phyloP scores from a whole-genome alignment of 768 basidiomycete species.

The Coprinopsis marcescibilis region DNA sequence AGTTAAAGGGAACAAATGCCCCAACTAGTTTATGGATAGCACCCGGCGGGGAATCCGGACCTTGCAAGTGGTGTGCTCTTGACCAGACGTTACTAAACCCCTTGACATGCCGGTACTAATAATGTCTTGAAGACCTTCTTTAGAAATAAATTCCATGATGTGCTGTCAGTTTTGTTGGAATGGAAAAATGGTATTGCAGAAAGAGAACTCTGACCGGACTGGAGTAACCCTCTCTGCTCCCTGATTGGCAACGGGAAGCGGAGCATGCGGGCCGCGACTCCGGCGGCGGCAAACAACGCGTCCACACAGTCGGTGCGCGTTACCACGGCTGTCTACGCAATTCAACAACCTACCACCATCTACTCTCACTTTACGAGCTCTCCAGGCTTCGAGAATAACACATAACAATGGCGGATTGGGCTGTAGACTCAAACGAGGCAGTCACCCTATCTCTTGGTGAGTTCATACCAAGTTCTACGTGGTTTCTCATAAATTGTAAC shows the following conservation, averaged over 20 bases:
- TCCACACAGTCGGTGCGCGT: conserved; percentile 13
- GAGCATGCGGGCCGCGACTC: background rate
- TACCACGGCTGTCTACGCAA: background rate
- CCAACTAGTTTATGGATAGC: background rate
- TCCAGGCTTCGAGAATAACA: too few relatives aligned
- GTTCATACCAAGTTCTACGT: conserved; percentile 12
- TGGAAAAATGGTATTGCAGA: too few relatives aligned
- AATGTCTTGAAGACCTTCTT: too few relatives aligned
- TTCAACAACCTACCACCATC: background rate
- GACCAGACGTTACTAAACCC: too few relatives aligned
- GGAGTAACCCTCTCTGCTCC: too few relatives aligned
- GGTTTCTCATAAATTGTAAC: background rate
- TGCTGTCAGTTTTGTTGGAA: too few relatives aligned
- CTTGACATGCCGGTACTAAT: too few relatives aligned
- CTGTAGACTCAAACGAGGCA: conserved; percentile 72
- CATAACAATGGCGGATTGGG: conserved; percentile 57
- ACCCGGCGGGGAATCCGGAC: background rate
- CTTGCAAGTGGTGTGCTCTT: background rate
- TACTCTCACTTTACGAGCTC: too few relatives aligned
- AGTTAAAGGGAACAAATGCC: too few relatives aligned
- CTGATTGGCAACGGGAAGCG: background rate
- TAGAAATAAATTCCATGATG: too few relatives aligned
- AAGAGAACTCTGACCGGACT: too few relatives aligned
- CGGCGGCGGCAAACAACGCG: conserved; percentile 27
- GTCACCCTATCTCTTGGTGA: conserved; percentile 71